Evolutionary conservation across 352 stramenopile species (phyloP).

Genomic region (Phytophthora tentaculata): DNA sequence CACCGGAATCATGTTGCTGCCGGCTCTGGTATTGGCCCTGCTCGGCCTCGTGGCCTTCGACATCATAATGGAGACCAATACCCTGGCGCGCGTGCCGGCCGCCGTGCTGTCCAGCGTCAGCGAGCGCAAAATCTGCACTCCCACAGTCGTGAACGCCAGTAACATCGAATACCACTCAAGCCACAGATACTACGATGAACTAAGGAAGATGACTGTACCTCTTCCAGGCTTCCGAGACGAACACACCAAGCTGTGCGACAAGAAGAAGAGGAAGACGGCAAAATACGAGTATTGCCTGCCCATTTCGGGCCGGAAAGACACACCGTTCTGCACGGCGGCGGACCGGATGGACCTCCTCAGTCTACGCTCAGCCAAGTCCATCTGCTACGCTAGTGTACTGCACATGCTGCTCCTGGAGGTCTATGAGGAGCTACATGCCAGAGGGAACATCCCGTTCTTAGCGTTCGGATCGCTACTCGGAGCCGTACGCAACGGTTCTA

Average conservation of each 20-base stretch:
- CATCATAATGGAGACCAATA: slow-evolving; percentile 32
- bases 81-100: slow-evolving; percentile 11
- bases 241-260: slow-evolving; percentile 27
- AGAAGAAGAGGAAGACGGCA: slow-evolving; percentile 10
- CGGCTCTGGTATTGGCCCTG: slow-evolving; percentile 8
- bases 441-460: slow-evolving; percentile 38
- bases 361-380: slow-evolving; percentile 22
- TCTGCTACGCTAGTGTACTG: slow-evolving; percentile 56
- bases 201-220: slow-evolving; percentile 10
- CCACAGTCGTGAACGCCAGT: slow-evolving; percentile 16
- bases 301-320: slow-evolving; percentile 50
- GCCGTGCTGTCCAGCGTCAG: slow-evolving; percentile 11
- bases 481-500: slow-evolving; percentile 48
- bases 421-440: slow-evolving; percentile 44
- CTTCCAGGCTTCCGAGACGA: slow-evolving; percentile 34
- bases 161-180: slow-evolving; percentile 18
- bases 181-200: slow-evolving; percentile 20
- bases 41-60: slow-evolving; percentile 25
- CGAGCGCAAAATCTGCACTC: slow-evolving; percentile 16
- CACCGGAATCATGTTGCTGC: slow-evolving; percentile 14
- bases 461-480: slow-evolving; percentile 55
- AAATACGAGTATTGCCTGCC: slow-evolving; percentile 50
- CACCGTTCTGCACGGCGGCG: slow-evolving; percentile 41
- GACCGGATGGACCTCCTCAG: slow-evolving; percentile 57
- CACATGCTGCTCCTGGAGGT: slow-evolving; percentile 63